Conservation (phyloP, 2,329 filamentous ascomycete species). For the Arthrobotrys musiformis region DNA sequence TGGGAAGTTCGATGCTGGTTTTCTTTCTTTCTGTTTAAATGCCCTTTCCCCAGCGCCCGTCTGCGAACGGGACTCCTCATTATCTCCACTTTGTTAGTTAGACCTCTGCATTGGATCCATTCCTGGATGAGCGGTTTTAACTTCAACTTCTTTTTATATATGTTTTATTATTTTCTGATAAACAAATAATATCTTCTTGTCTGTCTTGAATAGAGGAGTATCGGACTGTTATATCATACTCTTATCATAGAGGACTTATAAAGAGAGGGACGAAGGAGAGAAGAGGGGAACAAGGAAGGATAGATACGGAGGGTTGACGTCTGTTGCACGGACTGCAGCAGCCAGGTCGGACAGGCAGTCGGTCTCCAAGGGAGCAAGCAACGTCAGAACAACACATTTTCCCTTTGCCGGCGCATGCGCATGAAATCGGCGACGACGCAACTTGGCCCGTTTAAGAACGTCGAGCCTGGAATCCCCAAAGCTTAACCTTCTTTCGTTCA, state of each 20-base stretch:
- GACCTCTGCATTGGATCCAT: background rate
- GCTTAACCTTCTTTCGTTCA: slow-evolving; percentile 28
- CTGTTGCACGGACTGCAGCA: slow-evolving; percentile 1
- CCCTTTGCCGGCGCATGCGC: too few relatives aligned
- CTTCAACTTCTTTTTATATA: background rate
- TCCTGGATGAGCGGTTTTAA: too few relatives aligned
- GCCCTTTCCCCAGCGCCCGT: slow-evolving; percentile 21
- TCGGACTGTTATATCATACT: too few relatives aligned
- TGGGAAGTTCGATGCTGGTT: slow-evolving; percentile 47
- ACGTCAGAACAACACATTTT: slow-evolving; percentile 48
- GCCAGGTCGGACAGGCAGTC: too few relatives aligned
- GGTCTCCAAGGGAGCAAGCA: slow-evolving; percentile 1
- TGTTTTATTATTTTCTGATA: background rate
- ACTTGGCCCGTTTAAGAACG: slow-evolving; percentile 20
- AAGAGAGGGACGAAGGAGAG: too few relatives aligned
- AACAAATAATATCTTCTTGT: background rate
- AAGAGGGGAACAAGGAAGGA: background rate
- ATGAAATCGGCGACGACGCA: slow-evolving; percentile 9
- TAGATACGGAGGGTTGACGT: background rate
- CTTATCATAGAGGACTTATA: too few relatives aligned
- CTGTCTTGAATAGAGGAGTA: background rate
- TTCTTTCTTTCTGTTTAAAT: slow-evolving; percentile 48
- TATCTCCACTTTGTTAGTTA: background rate
- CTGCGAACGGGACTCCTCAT: slow-evolving; percentile 13
- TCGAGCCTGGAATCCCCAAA: slow-evolving; percentile 19